Evolutionary conservation across 2,329 filamentous ascomycete genomes (phyloP).

Genomic region (Ophiostoma montium): DNA sequence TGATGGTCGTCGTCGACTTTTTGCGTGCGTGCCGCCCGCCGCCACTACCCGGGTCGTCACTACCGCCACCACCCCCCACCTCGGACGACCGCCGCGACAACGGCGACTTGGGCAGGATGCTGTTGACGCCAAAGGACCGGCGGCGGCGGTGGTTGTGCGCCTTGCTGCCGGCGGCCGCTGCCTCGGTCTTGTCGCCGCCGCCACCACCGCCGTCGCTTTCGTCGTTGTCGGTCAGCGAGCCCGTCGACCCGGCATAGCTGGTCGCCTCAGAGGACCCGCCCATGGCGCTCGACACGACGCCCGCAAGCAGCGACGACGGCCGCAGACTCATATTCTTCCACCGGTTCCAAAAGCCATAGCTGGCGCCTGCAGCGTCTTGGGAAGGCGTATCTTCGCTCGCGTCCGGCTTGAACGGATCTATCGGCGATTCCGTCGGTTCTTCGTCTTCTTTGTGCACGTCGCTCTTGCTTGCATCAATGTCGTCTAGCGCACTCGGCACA

Average conservation of each 20-base stretch:
- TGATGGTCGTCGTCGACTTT: not conserved
- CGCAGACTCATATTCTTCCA: conserved; percentile 32
- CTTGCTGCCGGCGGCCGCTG: conserved; percentile 14
- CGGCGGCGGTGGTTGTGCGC: not conserved
- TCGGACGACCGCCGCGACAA: conserved; percentile 3
- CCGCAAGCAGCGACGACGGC: conserved; percentile 5
- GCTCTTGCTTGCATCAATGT: conserved; percentile 5
- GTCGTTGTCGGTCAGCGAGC: not conserved
- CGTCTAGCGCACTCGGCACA: too few relatives aligned
- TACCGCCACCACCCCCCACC: too few relatives aligned
- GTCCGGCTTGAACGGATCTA: conserved; percentile 29
- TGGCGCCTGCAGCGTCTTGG: conserved; percentile 26
- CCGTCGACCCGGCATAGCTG: not conserved
- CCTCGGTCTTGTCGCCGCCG: not conserved
- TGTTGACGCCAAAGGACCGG: conserved; percentile 12
- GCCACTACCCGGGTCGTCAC: not conserved
- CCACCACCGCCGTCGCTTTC: not conserved
- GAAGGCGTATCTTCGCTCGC: conserved; percentile 24
- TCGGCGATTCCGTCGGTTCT: not conserved
- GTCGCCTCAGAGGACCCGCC: not conserved
- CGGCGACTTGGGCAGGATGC: conserved; percentile 9
- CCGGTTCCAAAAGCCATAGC: conserved; percentile 43
- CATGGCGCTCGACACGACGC: not conserved
- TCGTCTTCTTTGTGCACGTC: conserved; percentile 25
- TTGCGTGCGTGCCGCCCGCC: not conserved